phyloP scores from a whole-genome alignment of 2,329 filamentous ascomycete genomes.

The Phialophora tarda region DNA sequence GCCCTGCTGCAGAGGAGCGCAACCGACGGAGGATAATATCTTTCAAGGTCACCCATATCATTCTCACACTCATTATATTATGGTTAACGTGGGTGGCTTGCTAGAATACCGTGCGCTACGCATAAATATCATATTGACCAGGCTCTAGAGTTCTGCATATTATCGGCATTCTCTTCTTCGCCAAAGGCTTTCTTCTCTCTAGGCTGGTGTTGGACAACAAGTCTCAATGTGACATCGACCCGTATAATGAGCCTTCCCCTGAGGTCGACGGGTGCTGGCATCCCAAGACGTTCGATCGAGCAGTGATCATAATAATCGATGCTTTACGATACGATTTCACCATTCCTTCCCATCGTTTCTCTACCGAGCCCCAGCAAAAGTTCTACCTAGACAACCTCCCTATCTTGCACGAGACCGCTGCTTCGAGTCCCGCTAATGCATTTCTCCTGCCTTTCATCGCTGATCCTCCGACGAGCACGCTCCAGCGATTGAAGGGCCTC shows the following conservation, averaged over 20 bases:
- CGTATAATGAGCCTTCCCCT: conserved; percentile 53
- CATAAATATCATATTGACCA: conserved; percentile 22
- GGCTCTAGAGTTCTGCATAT: conserved; percentile 69
- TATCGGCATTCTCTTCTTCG: conserved; percentile 87
- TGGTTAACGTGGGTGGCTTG: conserved; percentile 38
- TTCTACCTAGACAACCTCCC: conserved; percentile 88
- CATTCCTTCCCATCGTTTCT: conserved; percentile 68
- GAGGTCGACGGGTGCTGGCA: conserved; percentile 85
- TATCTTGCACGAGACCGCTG: conserved; percentile 81
- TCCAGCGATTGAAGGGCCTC: conserved; percentile 89
- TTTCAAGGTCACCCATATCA: conserved; percentile 40
- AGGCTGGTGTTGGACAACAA: conserved; percentile 78
- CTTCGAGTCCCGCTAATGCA: conserved; percentile 76
- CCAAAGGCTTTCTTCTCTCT: conserved; percentile 90
- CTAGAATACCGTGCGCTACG: background rate
- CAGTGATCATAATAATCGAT: conserved; percentile 88
- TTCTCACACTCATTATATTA: conserved; percentile 36
- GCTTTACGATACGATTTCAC: conserved; percentile 97
- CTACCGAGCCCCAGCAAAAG: conserved; percentile 55
- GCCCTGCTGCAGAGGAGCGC: conserved; percentile 20
- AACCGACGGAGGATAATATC: conserved; percentile 29
- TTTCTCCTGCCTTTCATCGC: conserved; percentile 95
- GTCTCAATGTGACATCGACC: conserved; percentile 71
- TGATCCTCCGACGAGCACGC: conserved; percentile 90
- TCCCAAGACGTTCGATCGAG: conserved; percentile 88